These are phyloP conservation scores for Amanita muscaria DNA, from an alignment of 768 basidiomycete genomes.

Conservation along the genomic window DNA sequence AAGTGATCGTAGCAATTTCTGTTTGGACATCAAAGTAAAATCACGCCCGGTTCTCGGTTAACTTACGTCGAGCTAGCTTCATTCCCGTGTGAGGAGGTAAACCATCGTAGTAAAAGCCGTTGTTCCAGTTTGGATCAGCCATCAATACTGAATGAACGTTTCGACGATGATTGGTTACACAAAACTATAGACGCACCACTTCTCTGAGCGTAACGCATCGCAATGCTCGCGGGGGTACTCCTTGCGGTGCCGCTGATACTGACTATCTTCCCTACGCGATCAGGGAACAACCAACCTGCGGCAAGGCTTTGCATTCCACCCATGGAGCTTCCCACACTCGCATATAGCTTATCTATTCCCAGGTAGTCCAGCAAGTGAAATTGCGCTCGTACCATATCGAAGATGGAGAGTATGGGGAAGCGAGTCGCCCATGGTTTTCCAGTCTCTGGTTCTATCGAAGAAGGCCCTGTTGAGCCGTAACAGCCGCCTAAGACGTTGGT, in stretches of 20 bases:
- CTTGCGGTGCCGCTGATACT: slow-evolving; percentile 94
- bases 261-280: slow-evolving; percentile 82
- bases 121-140: slow-evolving; percentile 99
- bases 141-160: slow-evolving; percentile 64
- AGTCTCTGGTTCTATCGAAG: slow-evolving; percentile 64
- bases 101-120: slow-evolving; percentile 93
- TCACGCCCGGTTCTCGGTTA: too few species aligned
- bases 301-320: slow-evolving; percentile 97
- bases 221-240: slow-evolving; percentile 85
- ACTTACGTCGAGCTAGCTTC: slow-evolving; percentile 90
- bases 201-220: slow-evolving; percentile 93
- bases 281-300: slow-evolving; percentile 86
- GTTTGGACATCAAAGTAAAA: neutral
- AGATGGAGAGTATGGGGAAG: slow-evolving; percentile 88
- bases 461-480: slow-evolving; percentile 95
- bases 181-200: slow-evolving; percentile 55
- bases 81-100: slow-evolving; percentile 97
- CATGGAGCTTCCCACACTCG: slow-evolving; percentile 93
- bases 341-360: slow-evolving; percentile 78
- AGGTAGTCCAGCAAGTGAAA: slow-evolving; percentile 80
- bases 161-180: slow-evolving; percentile 1
- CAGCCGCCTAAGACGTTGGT: slow-evolving; percentile 96
- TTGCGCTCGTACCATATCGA: slow-evolving; percentile 97
- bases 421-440: slow-evolving; percentile 75
- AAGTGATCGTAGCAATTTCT: slow-evolving; percentile 99